Evolutionary conservation across 106 monocot genomes (phyloP), one percentile per base, ranked within the genome.

Genomic region (Narthecium ossifragum): DNA sequence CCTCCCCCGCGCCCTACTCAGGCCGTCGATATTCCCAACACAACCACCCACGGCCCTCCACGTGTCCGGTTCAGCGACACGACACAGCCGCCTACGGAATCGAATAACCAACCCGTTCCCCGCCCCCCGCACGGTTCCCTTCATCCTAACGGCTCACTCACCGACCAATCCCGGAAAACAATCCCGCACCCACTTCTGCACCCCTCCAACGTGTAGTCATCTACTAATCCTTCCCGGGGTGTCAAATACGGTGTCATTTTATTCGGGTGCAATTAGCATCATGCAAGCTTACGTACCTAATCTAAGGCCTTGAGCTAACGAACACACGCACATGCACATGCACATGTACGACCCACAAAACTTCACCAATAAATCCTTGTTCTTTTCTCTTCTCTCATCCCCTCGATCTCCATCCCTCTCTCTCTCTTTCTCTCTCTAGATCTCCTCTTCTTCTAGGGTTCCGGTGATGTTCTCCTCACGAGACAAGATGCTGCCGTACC

Each of bases 401-500:
- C 10, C 55, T n/a, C n/a, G n/a, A 28, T 29, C 27, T 11, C 29
- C 53, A 28, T 28, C 15, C 13, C 30, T 23, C 9, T 49, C 49
- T 49, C 9, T 23, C 23, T 49, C 47, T 47, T 47, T 18, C 20
- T 47, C n/a, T 47, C 6, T 20, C 20, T 1, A 8, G 15, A 8
- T 21, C 20, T 48, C 47, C 47, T n/a, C 49, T 23, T 53, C 53
- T 34, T 3, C 21, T 20, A 20, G 34, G 11, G 18, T 57, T 24
- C 23, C 9, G 9, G 18, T 23, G 2, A 59, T 69, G 58, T 29
- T 59, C 25, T 62, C 53, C 7, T 33, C 70, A 10, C 24, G 26
- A 11, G 59, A 62, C 0, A 26, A 40, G 17, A 58, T 70, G 55
- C 28, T 75, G 10, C 63, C 63, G 0, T 75, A 63, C 75, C 6